Conservation (phyloP, 1,284 basidiomycete species). For the Ceratobasidium sp. region DNA sequence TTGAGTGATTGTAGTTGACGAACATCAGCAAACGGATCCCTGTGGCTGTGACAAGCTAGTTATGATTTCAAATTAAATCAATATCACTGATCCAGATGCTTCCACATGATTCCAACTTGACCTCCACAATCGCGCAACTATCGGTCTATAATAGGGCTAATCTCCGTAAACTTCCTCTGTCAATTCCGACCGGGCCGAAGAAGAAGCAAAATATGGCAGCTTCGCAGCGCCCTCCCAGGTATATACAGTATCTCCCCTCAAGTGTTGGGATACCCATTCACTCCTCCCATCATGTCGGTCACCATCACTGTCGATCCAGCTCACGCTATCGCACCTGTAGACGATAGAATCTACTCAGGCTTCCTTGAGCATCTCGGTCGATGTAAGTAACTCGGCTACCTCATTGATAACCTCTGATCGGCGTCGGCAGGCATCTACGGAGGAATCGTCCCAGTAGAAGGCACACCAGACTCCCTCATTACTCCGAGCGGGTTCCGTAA, state of each 20-base stretch:
- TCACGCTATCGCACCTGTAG: conserved; percentile 42
- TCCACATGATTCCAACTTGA: no score
- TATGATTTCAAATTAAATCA: neutral
- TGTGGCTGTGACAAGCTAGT: conserved; percentile 16
- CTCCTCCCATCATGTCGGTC: conserved; percentile 11
- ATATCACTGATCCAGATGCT: neutral
- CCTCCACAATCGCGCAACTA: neutral
- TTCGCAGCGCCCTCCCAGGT: neutral
- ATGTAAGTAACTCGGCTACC: conserved; percentile 68
- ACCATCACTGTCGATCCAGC: conserved; percentile 45
- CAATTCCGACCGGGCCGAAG: conserved; percentile 5
- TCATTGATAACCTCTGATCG: conserved; percentile 58
- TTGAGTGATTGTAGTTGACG: neutral
- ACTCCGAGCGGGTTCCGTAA: conserved; percentile 64
- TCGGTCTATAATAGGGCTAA: conserved; percentile 16
- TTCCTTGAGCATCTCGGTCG: conserved; percentile 74
- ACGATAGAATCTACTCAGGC: conserved; percentile 65
- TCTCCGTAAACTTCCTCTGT: conserved; percentile 13
- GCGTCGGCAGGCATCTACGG: conserved; percentile 55
- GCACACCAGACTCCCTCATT: conserved; percentile 52
- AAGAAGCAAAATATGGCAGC: neutral
- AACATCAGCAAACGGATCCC: conserved; percentile 1
- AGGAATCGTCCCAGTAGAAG: conserved; percentile 53
- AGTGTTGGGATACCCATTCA: neutral
- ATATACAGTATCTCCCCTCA: neutral